Evolutionary conservation across 2,329 filamentous ascomycete species (phyloP), one percentile per base, ranked within the genome.

Genomic region (Leptographium lundbergii): DNA sequence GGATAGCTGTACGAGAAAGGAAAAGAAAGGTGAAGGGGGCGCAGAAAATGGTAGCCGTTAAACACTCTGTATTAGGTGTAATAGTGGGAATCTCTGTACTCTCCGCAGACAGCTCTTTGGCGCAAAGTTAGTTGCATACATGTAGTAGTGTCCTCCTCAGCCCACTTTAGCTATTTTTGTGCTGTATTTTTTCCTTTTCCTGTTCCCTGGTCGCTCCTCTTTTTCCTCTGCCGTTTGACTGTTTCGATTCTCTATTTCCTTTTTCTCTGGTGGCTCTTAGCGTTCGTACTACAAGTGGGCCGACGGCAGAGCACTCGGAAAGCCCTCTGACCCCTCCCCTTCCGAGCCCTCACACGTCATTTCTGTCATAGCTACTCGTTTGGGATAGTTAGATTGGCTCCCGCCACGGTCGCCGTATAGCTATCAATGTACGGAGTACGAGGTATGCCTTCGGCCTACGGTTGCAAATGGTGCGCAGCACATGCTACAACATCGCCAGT

Each of bases 341-440:
- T 34, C 45, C 32, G n/a, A 36, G 22, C 4, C 53, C 25, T 52
- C 58, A 54, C 59, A 62, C 59, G 59, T 60, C 61, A 60, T 59
- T 57, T 57, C 48, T 60, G 61, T 60, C 59, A 60, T 58, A 59
- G 51, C 59, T 57, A 45, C 57, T 55, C 45, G 25, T 47, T 57
- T 45, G 6, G 56, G 61, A 58, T 61, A 60, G 59, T 48, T 48
- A 48, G 22, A 32, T 25, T 29, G 14, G 47, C 51, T 47, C 9
- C 17, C 22, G 4, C 13, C 53, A 55, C 53, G 53, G 34, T 36
- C 7, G 36, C 53, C 53, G 34, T 55, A 22, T 24, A 6, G 39
- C 39, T 42, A 42, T 36, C 34, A 36, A n/a, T 54, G 29, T 39
- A 36, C 6, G 24, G 45, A n/a, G n/a, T n/a, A n/a, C n/a, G n/a